Base-by-base conservation (phyloP, 2,329 filamentous ascomycete species). In the Neofusicoccum sp. region DNA sequence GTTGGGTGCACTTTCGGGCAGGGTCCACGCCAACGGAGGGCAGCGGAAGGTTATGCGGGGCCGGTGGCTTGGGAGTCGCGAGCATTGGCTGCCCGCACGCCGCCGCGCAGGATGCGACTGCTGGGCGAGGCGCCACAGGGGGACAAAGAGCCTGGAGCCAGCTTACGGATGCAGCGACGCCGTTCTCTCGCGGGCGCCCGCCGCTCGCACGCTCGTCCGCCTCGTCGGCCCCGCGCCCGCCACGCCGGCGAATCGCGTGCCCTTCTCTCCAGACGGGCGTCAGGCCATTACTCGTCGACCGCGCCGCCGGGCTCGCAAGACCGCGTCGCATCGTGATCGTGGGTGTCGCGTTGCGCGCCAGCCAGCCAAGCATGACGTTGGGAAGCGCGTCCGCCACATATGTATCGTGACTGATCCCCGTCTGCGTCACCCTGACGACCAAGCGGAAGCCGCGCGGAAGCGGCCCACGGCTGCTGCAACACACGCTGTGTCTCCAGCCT, bases 11-110 rank as follows among this genome's bases (percentile, higher is more conserved):
- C 30, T 33, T 16, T 26, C 43, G 14, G 33, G 45, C 51, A 54
- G 51, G 51, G 51, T 54, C 51, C 36, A 30, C 14, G 36, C 24
- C 14, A 3, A 12, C 36, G 36, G 51, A 54, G n/a, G 34, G 12
- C 12, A 31, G 36, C 36, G 34, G 51, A 54, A 54, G 51, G 51
- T 54, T 54, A 54, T 43, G 51, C 51, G 51, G 38, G 38, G 34
- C 33, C 48, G 30, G 20, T 53, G 48, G 11, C 34, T 40, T 43
- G 36, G 31, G 16, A n/a, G 14, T 33, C 11, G 24, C 12, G 20
- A n/a, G n/a, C 28, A 48, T 28, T 48, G 12, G 45, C 12, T 9
- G 28, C 16, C 2, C 45, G 3, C 14, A 16, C 12, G 26, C 33
- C 11, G 20, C 16, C 8, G 51, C 36, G 51, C 20, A 43, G 36